Percentiles rank a stretch among this genome's conserved stretches.
Conservation (phyloP, 176 grass and related monocot species). For the Musa schizocarpa region DNA sequence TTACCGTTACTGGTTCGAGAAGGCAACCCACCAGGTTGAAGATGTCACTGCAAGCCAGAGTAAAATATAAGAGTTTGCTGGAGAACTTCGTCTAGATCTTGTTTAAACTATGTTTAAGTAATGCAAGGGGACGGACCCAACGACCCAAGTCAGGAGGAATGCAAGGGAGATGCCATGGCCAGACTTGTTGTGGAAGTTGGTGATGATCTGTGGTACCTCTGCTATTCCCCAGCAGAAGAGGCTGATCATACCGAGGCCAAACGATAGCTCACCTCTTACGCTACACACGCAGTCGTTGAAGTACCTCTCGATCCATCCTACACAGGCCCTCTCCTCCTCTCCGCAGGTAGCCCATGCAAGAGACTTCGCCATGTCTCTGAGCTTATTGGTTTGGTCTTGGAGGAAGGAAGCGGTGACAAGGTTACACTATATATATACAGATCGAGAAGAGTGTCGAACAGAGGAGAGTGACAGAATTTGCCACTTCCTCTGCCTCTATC, state of each 20-base stretch:
- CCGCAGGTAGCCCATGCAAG: too few species aligned
- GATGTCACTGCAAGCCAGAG: background rate
- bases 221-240: constrained; percentile 19
- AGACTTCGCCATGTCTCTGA: too few species aligned
- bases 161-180: constrained; percentile 17
- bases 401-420: too few species aligned
- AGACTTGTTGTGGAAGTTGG: constrained; percentile 15
- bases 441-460: too few species aligned
- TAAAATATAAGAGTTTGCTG: too few species aligned
- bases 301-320: constrained; percentile 14
- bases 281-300: constrained; percentile 15
- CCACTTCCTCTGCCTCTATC: too few species aligned
- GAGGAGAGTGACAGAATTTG: too few species aligned
- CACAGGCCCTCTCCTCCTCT: constrained; percentile 1
- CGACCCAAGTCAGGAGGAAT: constrained; percentile 20
- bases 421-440: too few species aligned
- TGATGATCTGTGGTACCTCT: constrained; percentile 12
- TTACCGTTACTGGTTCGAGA: constrained; percentile 16
- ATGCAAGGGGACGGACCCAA: background rate
- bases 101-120: too few species aligned
- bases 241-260: constrained; percentile 6
- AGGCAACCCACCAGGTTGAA: constrained; percentile 20
- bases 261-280: constrained; percentile 1
- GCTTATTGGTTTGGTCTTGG: too few species aligned
- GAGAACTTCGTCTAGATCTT: too few species aligned